These are phyloP conservation scores for Paraphoma chrysanthemicola DNA, from an alignment of 2,329 filamentous ascomycete genomes.

Conservation along the genomic window DNA sequence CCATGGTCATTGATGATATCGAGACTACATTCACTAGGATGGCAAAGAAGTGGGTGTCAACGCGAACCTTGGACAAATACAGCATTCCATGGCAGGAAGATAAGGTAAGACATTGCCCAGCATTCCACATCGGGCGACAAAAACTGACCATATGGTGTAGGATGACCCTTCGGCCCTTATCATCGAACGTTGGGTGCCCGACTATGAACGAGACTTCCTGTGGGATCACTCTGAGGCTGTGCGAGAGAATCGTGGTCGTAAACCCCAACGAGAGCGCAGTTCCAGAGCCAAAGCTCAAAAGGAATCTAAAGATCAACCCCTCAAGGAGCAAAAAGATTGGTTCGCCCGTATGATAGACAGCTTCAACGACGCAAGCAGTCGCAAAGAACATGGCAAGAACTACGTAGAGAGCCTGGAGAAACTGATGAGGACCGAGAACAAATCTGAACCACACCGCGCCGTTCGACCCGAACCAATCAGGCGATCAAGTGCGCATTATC, in stretches of 20 bases:
- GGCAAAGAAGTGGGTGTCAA: constrained; percentile 1
- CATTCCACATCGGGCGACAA: not conserved
- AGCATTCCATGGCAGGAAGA: not conserved
- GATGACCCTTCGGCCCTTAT: not conserved
- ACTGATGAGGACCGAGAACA: not conserved
- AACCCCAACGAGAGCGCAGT: not conserved
- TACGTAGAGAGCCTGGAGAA: not conserved
- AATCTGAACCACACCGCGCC: not conserved
- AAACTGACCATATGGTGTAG: not conserved
- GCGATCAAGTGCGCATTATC: not conserved
- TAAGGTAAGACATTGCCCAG: not conserved
- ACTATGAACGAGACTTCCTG: constrained; percentile 1
- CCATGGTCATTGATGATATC: not conserved
- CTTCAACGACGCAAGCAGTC: not conserved
- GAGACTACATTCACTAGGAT: not conserved
- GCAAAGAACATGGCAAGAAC: not conserved
- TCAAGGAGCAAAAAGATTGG: not conserved
- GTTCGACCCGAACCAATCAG: not conserved
- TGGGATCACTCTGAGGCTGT: constrained; percentile 2
- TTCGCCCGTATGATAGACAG: not conserved
- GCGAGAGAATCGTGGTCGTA: not conserved
- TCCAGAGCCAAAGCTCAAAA: not conserved
- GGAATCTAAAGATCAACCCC: not conserved
- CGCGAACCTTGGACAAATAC: not conserved
- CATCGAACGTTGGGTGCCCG: constrained; percentile 4